Evolutionary conservation across 148 eudicot genomes (phyloP), one percentile per base, ranked within the genome.

Genomic region (Heliosperma pusillum): DNA sequence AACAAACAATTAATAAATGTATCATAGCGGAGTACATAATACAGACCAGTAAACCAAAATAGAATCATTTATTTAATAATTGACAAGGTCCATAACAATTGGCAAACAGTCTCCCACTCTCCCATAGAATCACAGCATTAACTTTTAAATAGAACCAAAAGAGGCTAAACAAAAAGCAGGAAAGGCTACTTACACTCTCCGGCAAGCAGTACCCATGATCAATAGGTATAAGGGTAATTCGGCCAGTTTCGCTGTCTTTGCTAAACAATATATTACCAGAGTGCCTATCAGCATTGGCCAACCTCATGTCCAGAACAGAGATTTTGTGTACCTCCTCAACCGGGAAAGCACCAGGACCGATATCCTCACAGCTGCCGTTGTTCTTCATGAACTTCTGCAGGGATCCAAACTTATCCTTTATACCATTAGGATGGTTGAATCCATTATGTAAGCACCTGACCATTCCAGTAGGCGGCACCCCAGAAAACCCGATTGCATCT

Each of bases 141-240:
- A 72, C n/a, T 19, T 29, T 16, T 33, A 33, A 29, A 42, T 58
- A 60, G 7, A 17, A 8, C 64, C 29, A 55, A 65, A 22, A 66
- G 60, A 44, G n/a, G n/a, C 30, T 42, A 2, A 67, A 67, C 26
- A 33, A 33, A 57, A 66, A 29, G 66, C 16, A 12, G 60, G 36
- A 55, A 24, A 30, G 19, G 52, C 27, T 7, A 86, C 96, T 87
- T 79, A 94, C 98, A 80, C 90, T 86, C 66, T 90, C 91, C 1
- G 98, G 98, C 88, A 94, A 83, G 89, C 98, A 94, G 75, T 94
- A 94, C 11, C 98, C 98, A 82, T 94, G 98, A 81, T 94, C 98
- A 47, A 94, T 94, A 0, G 98, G 98, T 76, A 92, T 88, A 58
- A 94, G 84, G 70, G 75, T 74, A 60, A 66, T 84, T 65, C 30